These are phyloP conservation scores for Saturnispora dispora DNA, from an alignment of 805 yeast genomes.

Conservation along the genomic window DNA sequence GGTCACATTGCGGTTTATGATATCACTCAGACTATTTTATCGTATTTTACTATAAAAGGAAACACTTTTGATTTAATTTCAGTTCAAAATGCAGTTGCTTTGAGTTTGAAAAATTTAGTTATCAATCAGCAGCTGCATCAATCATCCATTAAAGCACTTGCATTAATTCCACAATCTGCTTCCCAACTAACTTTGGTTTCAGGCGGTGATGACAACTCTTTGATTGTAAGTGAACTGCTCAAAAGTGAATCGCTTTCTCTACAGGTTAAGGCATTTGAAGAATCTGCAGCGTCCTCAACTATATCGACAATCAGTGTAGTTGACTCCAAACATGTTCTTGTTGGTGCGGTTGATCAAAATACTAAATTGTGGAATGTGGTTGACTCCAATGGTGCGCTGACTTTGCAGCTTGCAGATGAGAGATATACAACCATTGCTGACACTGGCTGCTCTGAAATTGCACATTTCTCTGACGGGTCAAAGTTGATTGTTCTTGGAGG, in stretches of 20 bases:
- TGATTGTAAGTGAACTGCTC: conserved; percentile 32
- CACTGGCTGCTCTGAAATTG: conserved; percentile 62
- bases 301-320: conserved; percentile 53
- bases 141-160: conserved; percentile 70
- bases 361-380: conserved; percentile 51
- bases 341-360: conserved; percentile 79
- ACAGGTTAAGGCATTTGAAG: conserved; percentile 28
- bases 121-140: conserved; percentile 60
- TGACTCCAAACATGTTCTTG: conserved; percentile 32
- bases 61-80: not conserved
- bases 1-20: conserved; percentile 66
- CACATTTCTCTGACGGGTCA: conserved; percentile 20
- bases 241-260: conserved; percentile 23
- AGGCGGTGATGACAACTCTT: conserved; percentile 91
- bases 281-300: conserved; percentile 76
- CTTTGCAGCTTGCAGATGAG: conserved; percentile 29
- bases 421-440: conserved; percentile 81
- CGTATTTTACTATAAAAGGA: conserved; percentile 9
- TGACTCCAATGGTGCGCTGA: conserved; percentile 15
- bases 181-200: conserved; percentile 37
- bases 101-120: conserved; percentile 19
- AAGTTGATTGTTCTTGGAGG: conserved; percentile 57
- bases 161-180: conserved; percentile 13
- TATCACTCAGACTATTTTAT: conserved; percentile 24
- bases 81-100: not conserved